These are phyloP conservation scores for Scutellaria baicalensis DNA, from an alignment of 257 asterid species.

Conservation along the genomic window DNA sequence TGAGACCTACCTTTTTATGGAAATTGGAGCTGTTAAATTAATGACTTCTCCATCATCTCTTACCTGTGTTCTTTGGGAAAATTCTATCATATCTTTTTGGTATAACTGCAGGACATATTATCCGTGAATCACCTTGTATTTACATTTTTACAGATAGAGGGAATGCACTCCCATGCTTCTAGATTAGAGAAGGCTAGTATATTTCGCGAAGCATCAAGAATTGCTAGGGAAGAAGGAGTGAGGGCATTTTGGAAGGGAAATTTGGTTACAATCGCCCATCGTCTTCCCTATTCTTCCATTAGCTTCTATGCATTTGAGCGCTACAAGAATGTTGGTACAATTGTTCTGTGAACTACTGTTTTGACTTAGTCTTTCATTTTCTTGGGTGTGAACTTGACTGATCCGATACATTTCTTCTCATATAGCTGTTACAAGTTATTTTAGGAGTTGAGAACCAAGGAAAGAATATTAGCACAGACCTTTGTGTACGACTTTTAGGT, in stretches of 20 bases:
- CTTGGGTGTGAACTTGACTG: slow-evolving; percentile 1
- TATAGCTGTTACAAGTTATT: slow-evolving; percentile 51
- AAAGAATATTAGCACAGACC: slow-evolving; percentile 51
- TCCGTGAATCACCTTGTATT: not conserved
- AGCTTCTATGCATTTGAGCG: slow-evolving; percentile 80
- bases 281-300: slow-evolving; percentile 79
- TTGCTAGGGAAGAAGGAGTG: slow-evolving; percentile 68
- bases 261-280: slow-evolving; percentile 78
- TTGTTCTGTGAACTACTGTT: slow-evolving; percentile 28
- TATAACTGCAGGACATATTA: not conserved
- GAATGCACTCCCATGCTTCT: slow-evolving; percentile 63
- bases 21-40: too few species aligned
- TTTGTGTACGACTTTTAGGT: slow-evolving; percentile 63
- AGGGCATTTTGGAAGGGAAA: slow-evolving; percentile 90
- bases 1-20: too few species aligned
- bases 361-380: not conserved
- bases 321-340: slow-evolving; percentile 85
- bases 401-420: not conserved
- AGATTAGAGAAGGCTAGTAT: slow-evolving; percentile 53
- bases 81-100: not conserved
- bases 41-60: not conserved
- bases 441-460: slow-evolving; percentile 56
- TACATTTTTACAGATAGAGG: slow-evolving; percentile 46
- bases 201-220: slow-evolving; percentile 63
- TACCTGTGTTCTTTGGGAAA: not conserved